phyloP scores from a whole-genome alignment of 2,329 filamentous ascomycete species.

The Torrubiella hemipterigena region DNA sequence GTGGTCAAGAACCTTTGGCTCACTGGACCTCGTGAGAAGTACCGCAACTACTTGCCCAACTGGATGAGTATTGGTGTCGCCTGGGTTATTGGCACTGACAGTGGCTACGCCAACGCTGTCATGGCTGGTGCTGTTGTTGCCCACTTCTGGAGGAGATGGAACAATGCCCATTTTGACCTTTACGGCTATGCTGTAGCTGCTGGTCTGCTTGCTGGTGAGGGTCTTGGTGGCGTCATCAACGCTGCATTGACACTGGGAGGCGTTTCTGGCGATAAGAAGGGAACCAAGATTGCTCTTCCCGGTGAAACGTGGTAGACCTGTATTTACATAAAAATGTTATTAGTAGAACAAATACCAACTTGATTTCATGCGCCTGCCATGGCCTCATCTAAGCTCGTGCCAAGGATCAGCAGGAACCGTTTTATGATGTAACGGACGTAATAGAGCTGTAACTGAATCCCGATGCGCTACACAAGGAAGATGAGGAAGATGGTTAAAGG shows the following conservation, averaged over 20 bases:
- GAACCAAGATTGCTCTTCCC: constrained; percentile 7
- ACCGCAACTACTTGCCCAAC: constrained; percentile 46
- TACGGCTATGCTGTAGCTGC: constrained; percentile 49
- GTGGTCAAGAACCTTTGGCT: constrained; percentile 42
- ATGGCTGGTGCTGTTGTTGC: constrained; percentile 40
- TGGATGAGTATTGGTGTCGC: constrained; percentile 50
- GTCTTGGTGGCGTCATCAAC: constrained; percentile 49
- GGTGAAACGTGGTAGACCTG: constrained; percentile 6
- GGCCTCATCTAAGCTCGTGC: too few species aligned
- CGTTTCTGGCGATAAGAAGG: constrained; percentile 8
- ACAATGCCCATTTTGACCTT: constrained; percentile 35
- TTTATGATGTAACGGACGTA: too few species aligned
- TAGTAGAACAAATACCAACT: too few species aligned
- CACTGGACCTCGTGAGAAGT: constrained; percentile 37
- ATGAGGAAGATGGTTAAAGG: too few species aligned
- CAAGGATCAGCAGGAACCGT: too few species aligned
- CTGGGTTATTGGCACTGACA: constrained; percentile 43
- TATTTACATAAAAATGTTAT: too few species aligned
- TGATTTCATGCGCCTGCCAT: too few species aligned
- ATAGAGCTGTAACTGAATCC: too few species aligned
- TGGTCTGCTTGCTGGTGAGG: constrained; percentile 50
- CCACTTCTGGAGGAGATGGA: constrained; percentile 42
- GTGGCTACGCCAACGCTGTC: constrained; percentile 44
- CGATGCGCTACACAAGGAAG: too few species aligned
- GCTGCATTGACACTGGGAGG: constrained; percentile 29